Conservation (phyloP, 495 filamentous ascomycete species). For the Talaromyces liani region DNA sequence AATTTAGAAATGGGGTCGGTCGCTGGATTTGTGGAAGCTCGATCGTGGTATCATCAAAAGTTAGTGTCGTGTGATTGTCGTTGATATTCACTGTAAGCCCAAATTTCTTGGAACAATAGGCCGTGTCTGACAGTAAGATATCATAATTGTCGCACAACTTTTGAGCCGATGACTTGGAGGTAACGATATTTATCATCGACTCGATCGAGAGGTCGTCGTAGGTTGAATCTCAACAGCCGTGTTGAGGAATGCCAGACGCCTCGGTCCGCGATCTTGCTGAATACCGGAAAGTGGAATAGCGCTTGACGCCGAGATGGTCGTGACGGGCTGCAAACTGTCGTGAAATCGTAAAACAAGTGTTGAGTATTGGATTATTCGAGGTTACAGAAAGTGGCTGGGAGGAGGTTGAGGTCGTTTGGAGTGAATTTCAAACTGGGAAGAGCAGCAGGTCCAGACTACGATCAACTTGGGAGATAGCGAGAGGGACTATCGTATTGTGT, state of each 20-base stretch:
- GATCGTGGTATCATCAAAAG: not conserved
- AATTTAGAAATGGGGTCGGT: not conserved
- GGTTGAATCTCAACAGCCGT: not conserved
- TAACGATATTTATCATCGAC: constrained; percentile 1
- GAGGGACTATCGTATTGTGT: not conserved
- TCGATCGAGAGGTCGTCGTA: not conserved
- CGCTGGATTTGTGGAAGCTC: not conserved
- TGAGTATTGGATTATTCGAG: not conserved
- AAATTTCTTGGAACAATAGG: not conserved
- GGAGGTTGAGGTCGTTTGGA: not conserved
- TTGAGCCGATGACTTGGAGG: not conserved
- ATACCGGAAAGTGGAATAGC: not conserved
- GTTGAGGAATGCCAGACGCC: constrained; percentile 3
- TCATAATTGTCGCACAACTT: not conserved
- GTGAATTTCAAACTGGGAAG: not conserved
- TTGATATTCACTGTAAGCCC: not conserved
- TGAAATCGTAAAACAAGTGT: not conserved
- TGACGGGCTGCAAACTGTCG: not conserved
- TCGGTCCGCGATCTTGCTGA: not conserved
- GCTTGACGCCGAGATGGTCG: not conserved
- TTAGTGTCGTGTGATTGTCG: constrained; percentile 1
- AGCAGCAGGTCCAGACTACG: not conserved
- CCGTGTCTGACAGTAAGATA: not conserved
- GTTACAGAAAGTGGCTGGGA: not conserved
- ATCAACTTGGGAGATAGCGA: not conserved